These are phyloP conservation scores for Hanseniaspora vineae DNA, from an alignment of 805 yeast genomes.

Conservation along the genomic window DNA sequence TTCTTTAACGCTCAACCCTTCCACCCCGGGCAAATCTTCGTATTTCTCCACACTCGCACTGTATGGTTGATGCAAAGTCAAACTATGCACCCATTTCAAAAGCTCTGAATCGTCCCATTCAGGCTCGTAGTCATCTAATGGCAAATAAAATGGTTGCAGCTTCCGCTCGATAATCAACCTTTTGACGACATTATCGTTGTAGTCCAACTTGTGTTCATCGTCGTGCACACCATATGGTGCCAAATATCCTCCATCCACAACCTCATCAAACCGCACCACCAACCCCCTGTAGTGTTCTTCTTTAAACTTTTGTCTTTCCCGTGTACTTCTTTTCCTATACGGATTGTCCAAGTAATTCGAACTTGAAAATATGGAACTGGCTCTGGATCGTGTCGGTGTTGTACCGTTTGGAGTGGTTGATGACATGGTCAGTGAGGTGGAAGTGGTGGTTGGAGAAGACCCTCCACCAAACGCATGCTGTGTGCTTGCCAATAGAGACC, in stretches of 20 bases:
- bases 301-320: constrained; percentile 39
- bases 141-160: constrained; percentile 84
- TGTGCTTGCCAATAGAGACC: constrained; percentile 11
- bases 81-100: constrained; percentile 34
- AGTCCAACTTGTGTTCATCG: constrained; percentile 51
- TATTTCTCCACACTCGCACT: constrained; percentile 25
- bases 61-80: constrained; percentile 44
- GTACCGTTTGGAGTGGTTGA: no score
- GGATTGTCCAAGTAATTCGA: no score
- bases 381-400: no score
- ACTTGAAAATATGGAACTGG: no score
- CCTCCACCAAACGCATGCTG: not conserved
- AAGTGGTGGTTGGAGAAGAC: not conserved
- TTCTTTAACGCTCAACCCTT: constrained; percentile 3
- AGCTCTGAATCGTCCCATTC: constrained; percentile 62
- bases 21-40: constrained; percentile 22
- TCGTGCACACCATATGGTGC: constrained; percentile 88
- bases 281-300: constrained; percentile 45
- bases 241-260: constrained; percentile 86
- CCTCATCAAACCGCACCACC: constrained; percentile 49
- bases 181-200: constrained; percentile 60
- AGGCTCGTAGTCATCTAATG: constrained; percentile 66
- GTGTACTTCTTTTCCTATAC: constrained; percentile 17
- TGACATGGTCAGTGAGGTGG: no score
- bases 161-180: constrained; percentile 53